Evolutionary conservation across 345 rosid species (phyloP), one percentile per base, ranked within the genome.

Genomic region (Linum lewisii): DNA sequence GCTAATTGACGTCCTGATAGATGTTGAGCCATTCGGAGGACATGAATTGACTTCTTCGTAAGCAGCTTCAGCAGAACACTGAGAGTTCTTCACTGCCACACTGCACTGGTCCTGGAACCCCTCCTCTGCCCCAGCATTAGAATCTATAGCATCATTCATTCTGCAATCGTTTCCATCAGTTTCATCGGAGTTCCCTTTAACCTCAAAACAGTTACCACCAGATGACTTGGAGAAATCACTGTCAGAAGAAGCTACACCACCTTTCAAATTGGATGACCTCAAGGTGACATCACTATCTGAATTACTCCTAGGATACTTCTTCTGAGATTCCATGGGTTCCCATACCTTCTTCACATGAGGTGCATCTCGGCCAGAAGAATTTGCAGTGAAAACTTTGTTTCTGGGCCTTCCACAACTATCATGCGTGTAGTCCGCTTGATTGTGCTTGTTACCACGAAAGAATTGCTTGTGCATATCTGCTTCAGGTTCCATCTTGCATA

Each of bases 261-360:
- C 60, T 64, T 74, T 75, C 58, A 63, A 74, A 59, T 69, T 56
- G 57, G 92, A 79, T 63, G 83, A 69, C 57, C 74, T 74, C 72
- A 78, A 47, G 42, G 82, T 77, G 57, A 85, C 63, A 57, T 80
- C 87, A 64, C 82, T 63, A 34, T 79, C 81, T 13, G 89, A 78
- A 77, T 77, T 85, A 85, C 82, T 83, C 63, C 84, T 55, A 19
- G 86, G 66, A 52, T 82, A 78, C 65, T 78, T 87, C 67, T 76
- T 85, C 60, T 72, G 84, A 21, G 78, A 66, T 73, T 87, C 95
- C 76, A 78, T 66, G 4, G 95, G 83, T 73, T 86, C 95, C 95
- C 90, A 82, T 55, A 88, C 84, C 72, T 91, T 82, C 75, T 78
- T 84, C 49, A 70, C 64, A 58, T 70, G 72, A 67, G 72, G 61